Conservation (phyloP, 1,139 yeast species). For the Scheffersomyces segobiensis region DNA sequence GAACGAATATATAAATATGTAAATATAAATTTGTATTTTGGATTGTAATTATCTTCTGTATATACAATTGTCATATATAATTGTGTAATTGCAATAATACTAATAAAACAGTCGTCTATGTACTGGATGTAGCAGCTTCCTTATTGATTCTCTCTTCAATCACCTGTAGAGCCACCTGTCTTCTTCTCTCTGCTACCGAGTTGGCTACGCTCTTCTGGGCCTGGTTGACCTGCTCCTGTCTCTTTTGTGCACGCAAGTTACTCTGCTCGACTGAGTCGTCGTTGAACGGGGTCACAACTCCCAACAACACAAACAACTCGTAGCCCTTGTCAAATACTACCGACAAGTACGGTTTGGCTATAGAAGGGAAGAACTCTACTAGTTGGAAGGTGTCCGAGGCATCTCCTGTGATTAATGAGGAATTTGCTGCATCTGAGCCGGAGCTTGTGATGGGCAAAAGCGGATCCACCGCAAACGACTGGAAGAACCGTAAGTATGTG, state of each 20-base stretch:
- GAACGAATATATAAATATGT: too few relatives aligned
- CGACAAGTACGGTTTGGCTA: conserved; percentile 51
- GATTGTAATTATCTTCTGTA: neutral
- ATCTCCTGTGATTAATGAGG: conserved; percentile 62
- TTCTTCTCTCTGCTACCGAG: conserved; percentile 78
- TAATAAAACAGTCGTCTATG: neutral
- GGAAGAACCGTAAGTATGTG: conserved; percentile 76
- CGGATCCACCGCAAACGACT: conserved; percentile 42
- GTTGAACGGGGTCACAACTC: conserved; percentile 65
- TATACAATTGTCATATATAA: neutral
- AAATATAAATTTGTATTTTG: neutral
- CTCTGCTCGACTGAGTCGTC: conserved; percentile 73
- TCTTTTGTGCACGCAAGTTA: conserved; percentile 66
- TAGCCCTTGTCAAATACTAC: conserved; percentile 57
- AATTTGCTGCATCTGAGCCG: conserved; percentile 19
- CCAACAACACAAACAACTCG: conserved; percentile 53
- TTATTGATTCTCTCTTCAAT: conserved; percentile 68
- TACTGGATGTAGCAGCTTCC: conserved; percentile 15
- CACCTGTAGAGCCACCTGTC: conserved; percentile 82
- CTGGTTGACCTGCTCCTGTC: conserved; percentile 46
- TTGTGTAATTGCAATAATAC: neutral
- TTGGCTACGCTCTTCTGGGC: conserved; percentile 45
- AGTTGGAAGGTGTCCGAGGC: conserved; percentile 88
- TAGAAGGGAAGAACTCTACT: conserved; percentile 76
- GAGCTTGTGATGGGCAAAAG: conserved; percentile 39